These are phyloP conservation scores for Termitomyces eurrhizus DNA, from an alignment of 768 basidiomycete species.

Conservation along the genomic window DNA sequence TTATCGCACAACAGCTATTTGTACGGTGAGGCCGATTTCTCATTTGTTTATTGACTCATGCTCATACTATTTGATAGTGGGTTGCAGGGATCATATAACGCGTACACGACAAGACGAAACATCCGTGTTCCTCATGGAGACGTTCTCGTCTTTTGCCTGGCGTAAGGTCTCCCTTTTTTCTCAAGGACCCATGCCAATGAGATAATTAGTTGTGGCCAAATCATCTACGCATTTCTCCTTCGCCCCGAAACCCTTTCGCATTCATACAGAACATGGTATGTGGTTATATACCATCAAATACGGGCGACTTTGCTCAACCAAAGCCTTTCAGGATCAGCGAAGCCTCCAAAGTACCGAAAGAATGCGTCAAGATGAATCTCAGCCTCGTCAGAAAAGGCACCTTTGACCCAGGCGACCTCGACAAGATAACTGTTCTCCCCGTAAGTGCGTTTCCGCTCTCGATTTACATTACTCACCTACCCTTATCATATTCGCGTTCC, in stretches of 20 bases:
- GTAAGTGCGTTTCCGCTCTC: constrained; percentile 26
- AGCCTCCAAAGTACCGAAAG: constrained; percentile 60
- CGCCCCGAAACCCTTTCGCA: constrained; percentile 82
- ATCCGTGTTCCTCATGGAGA: constrained; percentile 80
- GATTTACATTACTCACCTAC: background rate
- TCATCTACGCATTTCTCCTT: constrained; percentile 74
- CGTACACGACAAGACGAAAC: constrained; percentile 61
- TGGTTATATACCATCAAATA: background rate
- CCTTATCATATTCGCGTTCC: background rate
- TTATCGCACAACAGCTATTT: constrained; percentile 85
- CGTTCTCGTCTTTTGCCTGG: constrained; percentile 73
- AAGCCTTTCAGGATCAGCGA: constrained; percentile 54
- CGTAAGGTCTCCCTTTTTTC: constrained; percentile 37
- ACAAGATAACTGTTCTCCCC: constrained; percentile 44
- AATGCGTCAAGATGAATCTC: constrained; percentile 58
- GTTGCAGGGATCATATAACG: constrained; percentile 86
- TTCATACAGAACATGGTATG: constrained; percentile 73
- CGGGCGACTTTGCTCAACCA: background rate
- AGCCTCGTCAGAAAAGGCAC: constrained; percentile 54
- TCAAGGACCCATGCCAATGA: constrained; percentile 1
- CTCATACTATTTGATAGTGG: constrained; percentile 45
- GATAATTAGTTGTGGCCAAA: constrained; percentile 68
- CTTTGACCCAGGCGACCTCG: constrained; percentile 54
- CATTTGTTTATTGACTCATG: background rate
- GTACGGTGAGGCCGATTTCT: constrained; percentile 56